Base-by-base conservation (phyloP, 805 yeast genomes). In the Osmozyma mogii region DNA sequence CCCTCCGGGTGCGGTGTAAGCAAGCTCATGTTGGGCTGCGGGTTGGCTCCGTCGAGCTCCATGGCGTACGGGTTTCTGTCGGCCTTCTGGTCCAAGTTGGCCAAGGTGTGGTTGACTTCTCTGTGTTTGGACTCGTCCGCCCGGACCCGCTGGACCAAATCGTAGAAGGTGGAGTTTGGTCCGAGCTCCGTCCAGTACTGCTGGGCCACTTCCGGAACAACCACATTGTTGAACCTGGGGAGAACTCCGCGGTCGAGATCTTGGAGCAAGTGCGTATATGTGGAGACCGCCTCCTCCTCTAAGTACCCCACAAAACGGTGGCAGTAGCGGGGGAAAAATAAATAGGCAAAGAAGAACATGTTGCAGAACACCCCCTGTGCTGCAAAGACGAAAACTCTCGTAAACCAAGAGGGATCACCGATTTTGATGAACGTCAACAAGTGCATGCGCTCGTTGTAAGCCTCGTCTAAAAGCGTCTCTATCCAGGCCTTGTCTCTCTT, bases 61-160 rank as follows among this genome's bases (percentile, higher is more conserved):
- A 60, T 44, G 5, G 67, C 85, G 51, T 73, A 80, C 9, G 88
- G 88, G 46, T 80, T 80, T 44, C 84, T 65, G 48, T 80, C 85
- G 1, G 27, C 29, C 17, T 53, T 50, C 38, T 63, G 73, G 31
- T 62, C 50, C 42, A 79, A 63, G 44, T 78, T 78, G 9, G 83
- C 87, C 45, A 78, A 67, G 0, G 87, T 80, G 45, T 79, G 88
- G 54, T 79, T 80, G 17, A 80, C 87, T 46, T 80, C 88, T 52
- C 88, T 66, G 48, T 79, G 87, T 49, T 79, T 79, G 23, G 84
- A 78, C 52, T 79, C 88, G 45, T 79, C 88, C 1, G 88, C 88
- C 38, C 87, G 67, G 15, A 80, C 61, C 41, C 75, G 66, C 35
- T 66, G 62, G 27, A 80, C 58, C 47, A 80, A 62, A 38, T 79